phyloP scores from a whole-genome alignment of 2,329 filamentous ascomycete species.

The Calonectria honghensis region DNA sequence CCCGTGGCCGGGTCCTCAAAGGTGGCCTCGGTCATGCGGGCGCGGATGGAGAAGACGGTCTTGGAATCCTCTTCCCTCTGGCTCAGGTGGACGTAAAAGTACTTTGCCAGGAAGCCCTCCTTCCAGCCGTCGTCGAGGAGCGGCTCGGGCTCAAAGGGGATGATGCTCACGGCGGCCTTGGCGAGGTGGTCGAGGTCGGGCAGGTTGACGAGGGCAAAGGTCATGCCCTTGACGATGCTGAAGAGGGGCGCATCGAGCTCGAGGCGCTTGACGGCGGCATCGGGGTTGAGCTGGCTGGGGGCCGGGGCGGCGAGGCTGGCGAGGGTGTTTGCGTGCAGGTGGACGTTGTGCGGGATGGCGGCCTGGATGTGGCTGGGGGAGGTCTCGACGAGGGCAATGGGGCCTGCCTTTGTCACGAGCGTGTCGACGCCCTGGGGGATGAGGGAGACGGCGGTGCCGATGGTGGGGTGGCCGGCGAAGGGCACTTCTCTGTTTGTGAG shows the following conservation, averaged over 20 bases:
- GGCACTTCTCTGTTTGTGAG: slow-evolving; percentile 72
- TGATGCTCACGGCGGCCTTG: slow-evolving; percentile 57
- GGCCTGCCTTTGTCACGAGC: slow-evolving; percentile 74
- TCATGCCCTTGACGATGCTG: slow-evolving; percentile 84
- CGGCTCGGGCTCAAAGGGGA: slow-evolving; percentile 58
- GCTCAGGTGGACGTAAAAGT: slow-evolving; percentile 74
- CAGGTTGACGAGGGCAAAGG: slow-evolving; percentile 80
- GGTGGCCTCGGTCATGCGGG: slow-evolving; percentile 74
- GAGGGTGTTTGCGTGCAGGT: slow-evolving; percentile 71
- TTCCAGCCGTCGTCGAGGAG: slow-evolving; percentile 75
- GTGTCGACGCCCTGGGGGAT: slow-evolving; percentile 62
- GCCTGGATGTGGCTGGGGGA: slow-evolving; percentile 72
- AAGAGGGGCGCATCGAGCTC: slow-evolving; percentile 69
- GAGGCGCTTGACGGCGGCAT: slow-evolving; percentile 57
- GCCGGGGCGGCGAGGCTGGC: slow-evolving; percentile 54
- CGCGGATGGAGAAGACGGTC: slow-evolving; percentile 65
- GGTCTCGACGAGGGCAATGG: slow-evolving; percentile 66
- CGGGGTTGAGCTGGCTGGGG: slow-evolving; percentile 54
- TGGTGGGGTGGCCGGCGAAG: slow-evolving; percentile 78
- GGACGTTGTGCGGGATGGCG: slow-evolving; percentile 80
- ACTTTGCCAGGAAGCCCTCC: slow-evolving; percentile 71
- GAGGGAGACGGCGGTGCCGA: slow-evolving; percentile 73
- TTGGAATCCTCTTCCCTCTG: slow-evolving; percentile 54
- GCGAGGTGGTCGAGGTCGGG: slow-evolving; percentile 75
- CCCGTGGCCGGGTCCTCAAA: slow-evolving; percentile 79